Evolutionary conservation across 2,329 filamentous ascomycete genomes (phyloP), one percentile per base, ranked within the genome.

Genomic region (Fusarium sp.): DNA sequence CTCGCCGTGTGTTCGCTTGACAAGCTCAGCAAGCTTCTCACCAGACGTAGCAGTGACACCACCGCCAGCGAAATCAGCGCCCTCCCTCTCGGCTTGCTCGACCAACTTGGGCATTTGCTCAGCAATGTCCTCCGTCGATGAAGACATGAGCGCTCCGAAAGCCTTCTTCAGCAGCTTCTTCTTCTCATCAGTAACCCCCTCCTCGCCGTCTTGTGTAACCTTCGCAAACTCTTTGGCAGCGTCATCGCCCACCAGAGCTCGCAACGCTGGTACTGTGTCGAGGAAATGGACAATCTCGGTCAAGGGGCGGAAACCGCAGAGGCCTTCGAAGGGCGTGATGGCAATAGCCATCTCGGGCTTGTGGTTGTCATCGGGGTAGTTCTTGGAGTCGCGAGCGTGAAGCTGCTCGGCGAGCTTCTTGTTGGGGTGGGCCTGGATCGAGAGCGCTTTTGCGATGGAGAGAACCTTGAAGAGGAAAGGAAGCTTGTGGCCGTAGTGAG

Each of bases 261-360:
- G 86, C 51, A 96, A 79, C 2, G 91, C 82, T 11, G 80, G 72
- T 2, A 86, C 75, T 2, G 73, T 77, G 47, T 88, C 81, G 30
- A 97, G 83, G 78, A 98, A 98, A 77, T 97, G 92, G 0, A 89
- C 85, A 65, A 98, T 96, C 80, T 99, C 94, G 7, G 82, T 83
- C 21, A 97, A 83, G 0, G 96, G 96, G 11, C 96, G 88, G 84
- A 99, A 99, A 32, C 96, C 96, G 74, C 96, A 99, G 32, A 99
- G 87, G 1, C 96, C 96, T 77, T 98, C 95, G 70, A 99, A 99
- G 0, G 93, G 91, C 1, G 96, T 98, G 74, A 99, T 91, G 65
- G 96, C 96, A 78, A 99, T 97, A 65, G 96, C 94, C 96, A 99
- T 99, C 81, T 99, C 96, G 32, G 96, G 96, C 82, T 99, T 99